Percentiles rank a stretch among this genome's conserved stretches.
phyloP scores from a whole-genome alignment of 2,329 filamentous ascomycete genomes.

The Aspergillus fijiensis region DNA sequence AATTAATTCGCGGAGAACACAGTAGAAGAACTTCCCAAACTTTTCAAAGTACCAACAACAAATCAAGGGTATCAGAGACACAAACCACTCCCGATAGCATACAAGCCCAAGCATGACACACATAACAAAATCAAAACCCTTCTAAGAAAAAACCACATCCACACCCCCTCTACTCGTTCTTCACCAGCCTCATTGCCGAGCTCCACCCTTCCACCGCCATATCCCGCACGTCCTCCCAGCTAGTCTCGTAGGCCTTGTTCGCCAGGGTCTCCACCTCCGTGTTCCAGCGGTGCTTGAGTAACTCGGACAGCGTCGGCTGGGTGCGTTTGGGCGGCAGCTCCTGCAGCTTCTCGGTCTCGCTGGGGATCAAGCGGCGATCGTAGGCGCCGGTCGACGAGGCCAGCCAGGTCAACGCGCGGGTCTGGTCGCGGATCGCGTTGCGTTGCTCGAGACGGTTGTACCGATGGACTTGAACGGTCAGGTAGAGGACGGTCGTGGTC shows the following conservation, averaged over 20 bases:
- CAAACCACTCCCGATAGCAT: neutral
- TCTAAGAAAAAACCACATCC: constrained; percentile 1
- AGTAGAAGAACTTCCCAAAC: neutral
- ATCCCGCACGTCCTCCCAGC: constrained; percentile 62
- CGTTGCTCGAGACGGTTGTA: constrained; percentile 59
- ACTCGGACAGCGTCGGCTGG: constrained; percentile 58
- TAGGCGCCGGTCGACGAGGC: constrained; percentile 37
- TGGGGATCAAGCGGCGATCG: constrained; percentile 30
- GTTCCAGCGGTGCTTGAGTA: constrained; percentile 77
- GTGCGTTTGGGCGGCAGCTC: neutral
- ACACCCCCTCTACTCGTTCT: constrained; percentile 29
- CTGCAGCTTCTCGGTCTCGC: constrained; percentile 1
- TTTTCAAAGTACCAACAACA: constrained; percentile 1
- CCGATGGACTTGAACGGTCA: constrained; percentile 68
- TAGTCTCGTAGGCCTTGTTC: constrained; percentile 63
- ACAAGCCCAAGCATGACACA: neutral
- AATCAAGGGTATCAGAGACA: constrained; percentile 19
- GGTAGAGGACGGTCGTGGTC: constrained; percentile 70
- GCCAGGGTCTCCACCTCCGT: constrained; percentile 67
- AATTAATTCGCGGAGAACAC: neutral
- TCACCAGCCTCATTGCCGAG: constrained; percentile 34
- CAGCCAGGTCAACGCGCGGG: constrained; percentile 42
- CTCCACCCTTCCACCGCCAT: constrained; percentile 54
- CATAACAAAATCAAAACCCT: neutral
- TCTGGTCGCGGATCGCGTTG: constrained; percentile 46